Percentiles rank a stretch among this genome's conserved stretches.
Conservation (phyloP, 1,139 yeast genomes). For the Geotrichum histeridarum region DNA sequence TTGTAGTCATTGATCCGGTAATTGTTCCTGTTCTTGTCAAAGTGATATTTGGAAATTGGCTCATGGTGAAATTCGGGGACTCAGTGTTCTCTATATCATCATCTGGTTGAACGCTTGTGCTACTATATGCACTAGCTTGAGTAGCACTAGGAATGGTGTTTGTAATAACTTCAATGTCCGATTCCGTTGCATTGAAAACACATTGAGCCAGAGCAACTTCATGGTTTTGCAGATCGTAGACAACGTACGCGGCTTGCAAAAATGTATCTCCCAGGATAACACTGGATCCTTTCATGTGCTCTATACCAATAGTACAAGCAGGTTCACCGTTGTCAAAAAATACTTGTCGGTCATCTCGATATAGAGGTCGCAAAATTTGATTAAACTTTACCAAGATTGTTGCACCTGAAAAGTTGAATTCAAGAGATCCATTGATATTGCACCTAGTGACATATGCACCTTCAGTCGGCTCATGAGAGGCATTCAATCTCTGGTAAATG, state of each 20-base stretch:
- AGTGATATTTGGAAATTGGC: too few relatives aligned
- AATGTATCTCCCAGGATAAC: conserved; percentile 64
- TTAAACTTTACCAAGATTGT: conserved; percentile 37
- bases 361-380: conserved; percentile 16
- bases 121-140: conserved; percentile 12
- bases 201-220: conserved; percentile 13
- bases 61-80: too few relatives aligned
- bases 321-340: conserved; percentile 3
- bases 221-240: conserved; percentile 35
- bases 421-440: conserved; percentile 23
- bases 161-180: conserved; percentile 22
- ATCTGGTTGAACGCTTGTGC: too few relatives aligned
- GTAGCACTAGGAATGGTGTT: conserved; percentile 9
- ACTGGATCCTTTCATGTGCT: conserved; percentile 14
- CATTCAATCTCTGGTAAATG: background rate
- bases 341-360: conserved; percentile 8
- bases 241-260: conserved; percentile 68
- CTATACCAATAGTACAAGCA: conserved; percentile 21
- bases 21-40: too few relatives aligned
- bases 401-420: conserved; percentile 42
- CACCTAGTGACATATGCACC: conserved; percentile 5
- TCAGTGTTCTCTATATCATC: too few relatives aligned
- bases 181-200: conserved; percentile 28
- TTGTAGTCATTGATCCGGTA: too few relatives aligned
- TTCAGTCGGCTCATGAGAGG: background rate